A percentile compares a stretch with the other conserved stretches of the same genome.
Conservation (phyloP, 192 early-diverging fungal species). For the Rhizophagus clarus region DNA sequence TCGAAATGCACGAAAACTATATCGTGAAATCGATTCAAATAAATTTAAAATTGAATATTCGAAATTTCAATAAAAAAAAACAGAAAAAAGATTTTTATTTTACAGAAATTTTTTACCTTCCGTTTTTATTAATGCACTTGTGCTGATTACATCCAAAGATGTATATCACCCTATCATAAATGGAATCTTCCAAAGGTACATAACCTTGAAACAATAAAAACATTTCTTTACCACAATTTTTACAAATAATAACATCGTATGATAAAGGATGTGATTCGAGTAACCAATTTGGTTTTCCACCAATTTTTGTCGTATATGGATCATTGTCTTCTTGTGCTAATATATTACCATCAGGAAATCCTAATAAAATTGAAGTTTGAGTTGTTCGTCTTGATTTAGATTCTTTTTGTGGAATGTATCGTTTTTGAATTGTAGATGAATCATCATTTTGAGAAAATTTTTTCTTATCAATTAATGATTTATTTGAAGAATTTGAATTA, state of each 20-base stretch:
- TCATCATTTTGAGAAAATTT: neutral
- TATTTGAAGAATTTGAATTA: neutral
- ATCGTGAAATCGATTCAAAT: neutral
- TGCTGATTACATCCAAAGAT: conserved; percentile 79
- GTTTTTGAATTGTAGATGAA: neutral
- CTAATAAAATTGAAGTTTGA: conserved; percentile 43
- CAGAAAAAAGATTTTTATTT: no score
- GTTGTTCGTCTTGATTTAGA: neutral
- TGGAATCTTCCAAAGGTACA: conserved; percentile 68
- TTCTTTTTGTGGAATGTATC: neutral
- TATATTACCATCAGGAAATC: conserved; percentile 52
- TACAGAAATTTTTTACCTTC: conserved; percentile 49
- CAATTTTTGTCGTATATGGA: conserved; percentile 66
- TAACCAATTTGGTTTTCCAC: conserved; percentile 62
- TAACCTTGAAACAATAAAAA: conserved; percentile 73
- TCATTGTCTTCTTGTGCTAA: conserved; percentile 49
- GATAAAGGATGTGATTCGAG: conserved; percentile 37
- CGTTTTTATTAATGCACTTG: conserved; percentile 67
- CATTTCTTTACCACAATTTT: conserved; percentile 61
- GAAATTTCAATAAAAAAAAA: neutral
- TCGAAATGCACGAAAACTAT: conserved; percentile 63
- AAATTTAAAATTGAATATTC: neutral
- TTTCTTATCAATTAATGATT: neutral
- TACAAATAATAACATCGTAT: conserved; percentile 47
- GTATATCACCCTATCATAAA: conserved; percentile 77